Conservation (phyloP, 768 basidiomycete species). For the Arthromyces matolae region DNA sequence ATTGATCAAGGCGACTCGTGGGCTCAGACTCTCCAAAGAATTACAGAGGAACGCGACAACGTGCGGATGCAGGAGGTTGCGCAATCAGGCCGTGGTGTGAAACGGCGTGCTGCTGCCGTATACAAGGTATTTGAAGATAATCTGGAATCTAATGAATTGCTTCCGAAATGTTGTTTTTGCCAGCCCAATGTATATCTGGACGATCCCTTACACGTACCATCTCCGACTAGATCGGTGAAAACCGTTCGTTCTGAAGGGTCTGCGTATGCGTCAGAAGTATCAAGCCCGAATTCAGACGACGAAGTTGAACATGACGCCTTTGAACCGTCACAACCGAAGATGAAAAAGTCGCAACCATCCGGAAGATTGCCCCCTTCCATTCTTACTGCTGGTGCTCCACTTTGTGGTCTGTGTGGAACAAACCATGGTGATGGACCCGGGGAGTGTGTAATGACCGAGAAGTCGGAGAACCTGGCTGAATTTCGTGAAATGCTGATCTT, state of each 20-base stretch:
- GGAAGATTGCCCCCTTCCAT: slow-evolving; percentile 13
- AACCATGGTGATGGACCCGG: slow-evolving; percentile 43
- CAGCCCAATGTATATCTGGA: slow-evolving; percentile 31
- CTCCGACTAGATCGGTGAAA: slow-evolving; percentile 12
- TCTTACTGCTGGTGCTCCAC: slow-evolving; percentile 15
- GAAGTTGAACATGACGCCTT: slow-evolving; percentile 18
- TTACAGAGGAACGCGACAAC: slow-evolving; percentile 42
- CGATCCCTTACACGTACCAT: slow-evolving; percentile 9
- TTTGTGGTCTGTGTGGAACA: slow-evolving; percentile 63
- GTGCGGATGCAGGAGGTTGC: slow-evolving; percentile 42
- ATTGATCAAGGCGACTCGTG: slow-evolving; percentile 74
- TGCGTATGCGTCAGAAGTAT: slow-evolving; percentile 30
- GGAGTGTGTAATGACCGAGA: slow-evolving; percentile 62
- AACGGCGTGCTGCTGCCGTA: slow-evolving; percentile 68
- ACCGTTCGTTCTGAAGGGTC: slow-evolving; percentile 29
- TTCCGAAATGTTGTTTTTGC: neutral
- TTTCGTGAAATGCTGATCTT: slow-evolving; percentile 65
- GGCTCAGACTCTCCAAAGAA: slow-evolving; percentile 64
- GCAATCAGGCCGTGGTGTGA: slow-evolving; percentile 67
- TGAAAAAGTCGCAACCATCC: slow-evolving; percentile 10
- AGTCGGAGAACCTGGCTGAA: slow-evolving; percentile 62
- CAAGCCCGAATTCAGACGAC: slow-evolving; percentile 24
- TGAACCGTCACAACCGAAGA: slow-evolving; percentile 12
- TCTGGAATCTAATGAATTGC: no score
- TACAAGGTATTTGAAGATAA: slow-evolving; percentile 36